Base-by-base conservation (phyloP, 108 stramenopile species). In the Pseudonitzschia delicatissima region DNA sequence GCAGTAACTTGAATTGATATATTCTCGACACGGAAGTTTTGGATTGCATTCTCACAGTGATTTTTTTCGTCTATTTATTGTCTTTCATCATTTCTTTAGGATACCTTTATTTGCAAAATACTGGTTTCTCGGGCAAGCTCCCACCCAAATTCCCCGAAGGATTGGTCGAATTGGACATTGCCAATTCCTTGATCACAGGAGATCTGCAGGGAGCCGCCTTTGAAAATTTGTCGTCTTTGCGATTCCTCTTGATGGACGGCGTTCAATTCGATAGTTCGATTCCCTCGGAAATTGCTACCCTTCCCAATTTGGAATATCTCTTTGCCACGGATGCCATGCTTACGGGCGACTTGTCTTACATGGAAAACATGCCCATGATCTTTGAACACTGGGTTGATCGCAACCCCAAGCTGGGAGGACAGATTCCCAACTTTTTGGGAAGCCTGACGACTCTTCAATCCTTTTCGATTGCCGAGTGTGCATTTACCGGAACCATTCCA, bases 371-470 rank as follows among this genome's bases (percentile, higher is more conserved):
- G 45, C 35, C 69, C 13, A 1, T 23, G 33, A 49, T 71, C 13
- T 35, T 51, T 4, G 77, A 78, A 51, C 32, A 68, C 27, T 78
- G 77, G 77, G 32, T 73, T 20, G 77, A 73, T 35, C 31, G 33
- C 5, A 78, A 73, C 42, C 59, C 66, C 11, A 40, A 8, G 13
- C 40, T 76, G n/a, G 48, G 37, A 6, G 76, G 80, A 27, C 58
- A 71, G 7, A 47, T 66, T 37, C 82, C 82, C 25, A 17, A 58
- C 28, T 74, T 66, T 51, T 67, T 78, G 47, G 81, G 81, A 28
- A 31, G 63, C 28, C 49, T 71, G 52, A 69, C 45, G 5, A 50
- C 37, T 1, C 58, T 81, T 1, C 35, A 33, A 23, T 69, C 64
- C 29, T 40, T 81, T 7, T 50, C 44, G 47, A 20, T 77, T 15